Percentiles rank a stretch among this genome's conserved stretches.
phyloP scores from a whole-genome alignment of 306 rosid species.

The Heteromeles arbutifolia region DNA sequence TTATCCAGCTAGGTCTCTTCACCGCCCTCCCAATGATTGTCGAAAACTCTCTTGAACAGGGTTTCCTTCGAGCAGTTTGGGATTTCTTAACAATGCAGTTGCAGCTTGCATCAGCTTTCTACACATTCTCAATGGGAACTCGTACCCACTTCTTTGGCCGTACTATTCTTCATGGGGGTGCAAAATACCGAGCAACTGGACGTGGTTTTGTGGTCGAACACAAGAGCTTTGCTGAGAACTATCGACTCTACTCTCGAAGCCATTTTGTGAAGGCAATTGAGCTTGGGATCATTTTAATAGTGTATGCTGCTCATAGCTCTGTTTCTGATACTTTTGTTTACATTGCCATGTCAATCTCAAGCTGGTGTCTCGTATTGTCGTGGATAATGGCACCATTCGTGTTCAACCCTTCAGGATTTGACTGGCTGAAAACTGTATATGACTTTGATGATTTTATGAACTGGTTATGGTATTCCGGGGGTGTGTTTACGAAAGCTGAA shows the following conservation, averaged over 20 bases:
- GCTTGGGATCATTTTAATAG: slow-evolving; percentile 74
- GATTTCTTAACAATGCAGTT: slow-evolving; percentile 88
- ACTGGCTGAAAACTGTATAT: slow-evolving; percentile 96
- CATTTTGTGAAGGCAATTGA: slow-evolving; percentile 90
- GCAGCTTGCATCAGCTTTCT: slow-evolving; percentile 74
- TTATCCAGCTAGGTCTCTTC: slow-evolving; percentile 84
- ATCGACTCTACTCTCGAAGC: slow-evolving; percentile 80
- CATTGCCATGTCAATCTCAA: slow-evolving; percentile 60
- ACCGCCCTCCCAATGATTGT: slow-evolving; percentile 92
- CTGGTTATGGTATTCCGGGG: slow-evolving; percentile 83
- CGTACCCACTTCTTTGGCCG: slow-evolving; percentile 83
- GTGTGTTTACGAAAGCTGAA: slow-evolving; percentile 59
- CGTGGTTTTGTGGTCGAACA: slow-evolving; percentile 96
- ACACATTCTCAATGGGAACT: slow-evolving; percentile 85
- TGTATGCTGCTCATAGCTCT: slow-evolving; percentile 63
- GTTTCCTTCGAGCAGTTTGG: slow-evolving; percentile 84
- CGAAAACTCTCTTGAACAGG: slow-evolving; percentile 84
- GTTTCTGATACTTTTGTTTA: slow-evolving; percentile 51
- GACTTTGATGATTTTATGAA: slow-evolving; percentile 74
- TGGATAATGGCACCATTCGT: slow-evolving; percentile 93
- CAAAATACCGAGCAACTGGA: slow-evolving; percentile 91
- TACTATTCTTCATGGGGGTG: slow-evolving; percentile 93
- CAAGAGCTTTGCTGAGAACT: slow-evolving; percentile 88
- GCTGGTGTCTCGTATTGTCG: slow-evolving; percentile 89
- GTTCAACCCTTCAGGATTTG: slow-evolving; percentile 92